These are phyloP conservation scores for Medicago arabica DNA, from an alignment of 306 rosid species.

Conservation along the genomic window DNA sequence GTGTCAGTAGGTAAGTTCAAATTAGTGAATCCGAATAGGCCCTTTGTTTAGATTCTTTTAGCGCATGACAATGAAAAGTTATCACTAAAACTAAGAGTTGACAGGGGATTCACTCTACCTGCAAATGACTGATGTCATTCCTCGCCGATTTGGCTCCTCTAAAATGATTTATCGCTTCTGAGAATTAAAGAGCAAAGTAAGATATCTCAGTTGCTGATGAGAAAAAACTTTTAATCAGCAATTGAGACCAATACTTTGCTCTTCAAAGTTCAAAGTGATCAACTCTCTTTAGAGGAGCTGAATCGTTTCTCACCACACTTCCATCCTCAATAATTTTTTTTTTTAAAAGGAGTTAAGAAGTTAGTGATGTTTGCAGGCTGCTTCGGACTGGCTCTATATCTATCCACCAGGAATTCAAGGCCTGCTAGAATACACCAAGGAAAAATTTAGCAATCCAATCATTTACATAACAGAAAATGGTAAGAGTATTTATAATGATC, in stretches of 20 bases:
- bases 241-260: not conserved
- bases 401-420: slow-evolving; percentile 65
- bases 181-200: not conserved
- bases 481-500: slow-evolving; percentile 33
- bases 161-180: not conserved
- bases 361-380: slow-evolving; percentile 47
- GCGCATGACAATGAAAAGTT: slow-evolving; percentile 26
- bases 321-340: not conserved
- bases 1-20: not conserved
- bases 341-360: slow-evolving; percentile 26
- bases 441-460: slow-evolving; percentile 55
- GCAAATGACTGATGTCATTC: too few relatives aligned
- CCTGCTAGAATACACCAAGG: slow-evolving; percentile 54
- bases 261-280: not conserved
- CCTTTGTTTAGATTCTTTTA: slow-evolving; percentile 2
- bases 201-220: not conserved
- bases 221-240: not conserved
- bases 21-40: not conserved
- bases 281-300: not conserved
- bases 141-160: too few relatives aligned
- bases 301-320: not conserved
- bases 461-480: slow-evolving; percentile 78
- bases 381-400: slow-evolving; percentile 55
- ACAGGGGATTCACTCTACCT: too few relatives aligned
- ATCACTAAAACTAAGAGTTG: not conserved